A percentile compares a stretch with the other conserved stretches of the same genome.
Conservation (phyloP, 2,329 filamentous ascomycete genomes). For the Stachybotrys elegans region DNA sequence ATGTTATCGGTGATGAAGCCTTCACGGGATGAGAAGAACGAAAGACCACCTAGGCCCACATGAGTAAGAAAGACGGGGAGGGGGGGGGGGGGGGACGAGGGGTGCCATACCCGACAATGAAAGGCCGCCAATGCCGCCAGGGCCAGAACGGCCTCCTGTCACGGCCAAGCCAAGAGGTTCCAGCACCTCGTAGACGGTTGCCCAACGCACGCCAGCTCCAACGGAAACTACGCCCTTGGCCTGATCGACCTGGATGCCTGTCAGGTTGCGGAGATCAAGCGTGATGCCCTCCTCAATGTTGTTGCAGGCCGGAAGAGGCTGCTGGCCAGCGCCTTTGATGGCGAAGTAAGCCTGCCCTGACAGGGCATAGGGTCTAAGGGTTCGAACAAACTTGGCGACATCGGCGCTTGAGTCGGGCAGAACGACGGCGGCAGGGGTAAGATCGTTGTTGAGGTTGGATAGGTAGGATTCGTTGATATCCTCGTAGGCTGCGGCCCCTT, state of each 20-base stretch:
- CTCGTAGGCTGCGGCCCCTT: not conserved
- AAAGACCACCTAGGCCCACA: not conserved
- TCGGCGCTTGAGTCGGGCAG: not conserved
- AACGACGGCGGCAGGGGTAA: not conserved
- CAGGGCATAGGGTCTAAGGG: not conserved
- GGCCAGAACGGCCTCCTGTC: not conserved
- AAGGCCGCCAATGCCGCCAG: not conserved
- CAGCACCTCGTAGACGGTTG: not conserved
- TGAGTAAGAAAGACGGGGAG: not conserved
- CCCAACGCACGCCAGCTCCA: not conserved
- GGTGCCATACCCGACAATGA: not conserved
- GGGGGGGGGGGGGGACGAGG: not conserved
- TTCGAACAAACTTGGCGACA: not conserved
- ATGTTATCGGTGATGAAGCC: constrained; percentile 26
- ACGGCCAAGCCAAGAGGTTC: not conserved
- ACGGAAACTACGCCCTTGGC: not conserved
- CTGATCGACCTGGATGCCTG: not conserved
- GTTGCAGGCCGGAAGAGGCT: not conserved
- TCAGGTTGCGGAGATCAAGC: not conserved
- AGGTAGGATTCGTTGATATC: not conserved
- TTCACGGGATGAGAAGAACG: not conserved
- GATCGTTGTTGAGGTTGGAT: not conserved
- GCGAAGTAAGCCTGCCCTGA: not conserved
- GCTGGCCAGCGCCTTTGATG: not conserved
- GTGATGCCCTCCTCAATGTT: not conserved